phyloP scores from a whole-genome alignment of 2,329 filamentous ascomycete species.

The Venturia nashicola region DNA sequence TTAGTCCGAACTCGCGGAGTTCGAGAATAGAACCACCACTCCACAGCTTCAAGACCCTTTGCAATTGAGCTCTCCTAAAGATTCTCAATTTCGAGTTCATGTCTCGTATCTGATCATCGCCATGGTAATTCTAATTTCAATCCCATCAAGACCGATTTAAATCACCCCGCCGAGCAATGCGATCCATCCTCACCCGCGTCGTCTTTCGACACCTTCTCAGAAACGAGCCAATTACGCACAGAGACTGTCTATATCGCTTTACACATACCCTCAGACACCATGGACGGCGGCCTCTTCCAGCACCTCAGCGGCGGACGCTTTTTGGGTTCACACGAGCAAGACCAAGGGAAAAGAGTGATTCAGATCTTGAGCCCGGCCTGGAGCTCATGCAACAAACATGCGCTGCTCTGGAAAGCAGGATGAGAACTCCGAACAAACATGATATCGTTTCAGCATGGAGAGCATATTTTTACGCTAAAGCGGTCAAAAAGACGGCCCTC shows the following conservation, averaged over 20 bases:
- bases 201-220: slow-evolving; percentile 46
- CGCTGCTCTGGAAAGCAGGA: not conserved
- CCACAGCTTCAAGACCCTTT: not conserved
- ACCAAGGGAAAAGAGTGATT: slow-evolving; percentile 36
- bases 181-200: slow-evolving; percentile 47
- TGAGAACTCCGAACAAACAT: not conserved
- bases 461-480: slow-evolving; percentile 42
- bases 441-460: slow-evolving; percentile 2
- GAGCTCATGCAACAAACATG: slow-evolving; percentile 3
- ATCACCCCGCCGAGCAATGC: slow-evolving; percentile 13
- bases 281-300: slow-evolving; percentile 17
- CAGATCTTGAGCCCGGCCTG: slow-evolving; percentile 50
- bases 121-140: not conserved
- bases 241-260: slow-evolving; percentile 29
- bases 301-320: slow-evolving; percentile 42
- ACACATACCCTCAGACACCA: slow-evolving; percentile 19
- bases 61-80: not conserved
- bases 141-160: not conserved
- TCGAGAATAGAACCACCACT: not conserved
- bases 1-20: not conserved
- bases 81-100: not conserved
- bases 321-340: slow-evolving; percentile 48
- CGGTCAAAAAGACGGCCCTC: slow-evolving; percentile 38
- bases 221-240: slow-evolving; percentile 35
- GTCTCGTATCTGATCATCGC: not conserved